Evolutionary conservation across 306 rosid genomes (phyloP), one percentile per base, ranked within the genome.

Genomic region (Datisca glomerata): DNA sequence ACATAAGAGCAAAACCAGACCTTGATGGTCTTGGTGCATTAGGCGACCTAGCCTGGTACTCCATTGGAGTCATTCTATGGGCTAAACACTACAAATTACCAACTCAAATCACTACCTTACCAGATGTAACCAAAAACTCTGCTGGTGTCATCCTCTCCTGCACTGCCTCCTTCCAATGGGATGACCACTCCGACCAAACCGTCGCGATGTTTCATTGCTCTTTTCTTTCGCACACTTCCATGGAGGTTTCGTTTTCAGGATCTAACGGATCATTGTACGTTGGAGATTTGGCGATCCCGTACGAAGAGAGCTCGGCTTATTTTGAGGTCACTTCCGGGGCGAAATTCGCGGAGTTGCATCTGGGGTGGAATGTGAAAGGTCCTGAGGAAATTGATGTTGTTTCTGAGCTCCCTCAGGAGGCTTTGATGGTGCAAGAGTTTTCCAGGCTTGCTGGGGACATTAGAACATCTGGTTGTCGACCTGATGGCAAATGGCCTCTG

Each of bases 1-100:
- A 74, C 61, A 69, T 85, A 23, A 66, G 96, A 57, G 80, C 74
- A 6, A 72, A 74, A 34, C 65, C 85, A 23, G 84, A 80, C 40
- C 46, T 80, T 45, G 80, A 85, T 50, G 67, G 57, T 20, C 81
- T 85, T 8, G 96, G 96, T 44, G 93, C 68, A 3, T 68, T 85
- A 36, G 85, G 96, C 42, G 80, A 45, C 80, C 10, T 63, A 12
- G 93, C 56, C 7, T 85, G 96, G 96, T 80, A 85, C 67, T 74
- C 85, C 63, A 69, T 85, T 20, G 72, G 71, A 49, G 93, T 85
- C 45, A 47, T 63, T 63, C 51, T 85, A 60, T 85, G 85, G 93
- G 89, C 85, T 15, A 80, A 59, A 48, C 53, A 57, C 63, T 74
- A 77, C 46, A 55, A 72, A 41, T 57, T 77, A 5, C 96, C 96